A percentile compares a stretch with the other conserved stretches of the same genome.
Evolutionary conservation across 1,284 basidiomycete species (phyloP).

Genomic region (Moesziomyces aphidis): DNA sequence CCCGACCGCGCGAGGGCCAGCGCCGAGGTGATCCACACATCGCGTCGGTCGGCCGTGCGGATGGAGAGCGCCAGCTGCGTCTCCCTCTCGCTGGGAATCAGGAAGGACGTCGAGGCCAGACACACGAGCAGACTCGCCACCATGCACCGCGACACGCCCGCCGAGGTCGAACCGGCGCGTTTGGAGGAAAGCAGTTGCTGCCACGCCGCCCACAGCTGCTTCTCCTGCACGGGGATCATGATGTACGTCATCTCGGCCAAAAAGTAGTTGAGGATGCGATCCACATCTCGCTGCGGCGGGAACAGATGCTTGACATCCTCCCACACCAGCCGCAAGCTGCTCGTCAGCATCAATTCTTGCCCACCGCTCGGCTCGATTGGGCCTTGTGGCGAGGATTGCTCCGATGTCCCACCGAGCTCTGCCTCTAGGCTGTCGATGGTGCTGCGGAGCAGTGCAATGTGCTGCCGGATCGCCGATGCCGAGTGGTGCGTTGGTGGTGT

Average conservation of each 20-base stretch:
- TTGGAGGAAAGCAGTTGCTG: not conserved
- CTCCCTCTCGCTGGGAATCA: conserved; percentile 25
- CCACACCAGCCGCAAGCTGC: conserved; percentile 14
- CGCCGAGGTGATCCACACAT: conserved; percentile 29
- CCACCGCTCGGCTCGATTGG: not conserved
- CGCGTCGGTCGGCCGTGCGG: conserved; percentile 22
- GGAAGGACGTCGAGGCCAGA: conserved; percentile 16
- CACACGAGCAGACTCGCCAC: conserved; percentile 31
- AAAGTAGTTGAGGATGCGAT: conserved; percentile 27
- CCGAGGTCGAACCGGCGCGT: not conserved
- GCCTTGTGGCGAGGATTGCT: not conserved
- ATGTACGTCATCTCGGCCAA: conserved; percentile 32
- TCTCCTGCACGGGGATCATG: conserved; percentile 38
- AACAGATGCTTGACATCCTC: conserved; percentile 26
- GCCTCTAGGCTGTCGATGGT: conserved; percentile 22
- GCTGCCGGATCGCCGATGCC: conserved; percentile 8
- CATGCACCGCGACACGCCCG: conserved; percentile 29
- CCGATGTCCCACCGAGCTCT: conserved; percentile 1
- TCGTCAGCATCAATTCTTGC: conserved; percentile 4
- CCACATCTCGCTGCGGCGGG: conserved; percentile 28
- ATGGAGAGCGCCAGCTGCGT: conserved; percentile 12
- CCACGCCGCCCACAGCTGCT: conserved; percentile 35
- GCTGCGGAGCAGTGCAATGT: conserved; percentile 21
- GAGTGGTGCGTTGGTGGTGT: not conserved
- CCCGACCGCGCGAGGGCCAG: conserved; percentile 27